Base-by-base conservation (phyloP, 305 asterid genomes). In the Ajuga reptans region DNA sequence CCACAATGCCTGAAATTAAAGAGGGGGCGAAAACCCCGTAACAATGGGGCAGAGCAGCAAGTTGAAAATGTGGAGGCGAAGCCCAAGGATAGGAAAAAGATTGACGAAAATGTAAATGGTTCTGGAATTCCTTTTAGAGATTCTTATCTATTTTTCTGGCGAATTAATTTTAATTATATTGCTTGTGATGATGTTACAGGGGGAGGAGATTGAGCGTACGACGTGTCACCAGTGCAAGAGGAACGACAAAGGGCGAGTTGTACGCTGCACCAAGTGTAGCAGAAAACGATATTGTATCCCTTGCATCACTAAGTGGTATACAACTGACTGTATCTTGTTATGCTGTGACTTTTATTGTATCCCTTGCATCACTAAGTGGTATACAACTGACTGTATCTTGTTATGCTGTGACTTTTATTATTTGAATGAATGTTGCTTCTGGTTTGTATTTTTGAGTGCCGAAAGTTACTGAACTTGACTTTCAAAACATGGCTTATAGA, bases 161-260 rank as follows among this genome's bases (percentile, higher is more conserved):
- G 81, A 24, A 70, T 15, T 55, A 11, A 14, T 52, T 52, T 43
- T 11, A 9, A 61, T 15, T 1, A 14, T 55, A 56, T 34, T 53
- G 62, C 1, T 11, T 37, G 37, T 51, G 37, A 45, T 72, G 57
- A 71, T 70, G 69, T 72, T 57, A 11, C 59, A 85, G 92, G 85
- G 75, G 65, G 80, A 75, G 50, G 78, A 21, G 80, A 63, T 55
- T 61, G 67, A 58, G 41, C 77, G 81, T 9, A 78, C 60, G 71
- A 85, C 76, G 78, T 89, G 96, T 66, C 96, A 89, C 77, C 96
- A 89, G 75, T 87, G 96, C 84, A 83, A 81, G 82, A 84, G 94
- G 79, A 87, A 85, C 34, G 93, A 86, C 71, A 87, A 84, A 73
- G 89, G 90, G 77, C 71, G 81, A 62, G 96, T 89, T 60, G 90